Percentiles rank a stretch among this genome's conserved stretches.
Evolutionary conservation across 2,329 filamentous ascomycete species (phyloP).

Genomic region (Arthrobotrys sinensis): DNA sequence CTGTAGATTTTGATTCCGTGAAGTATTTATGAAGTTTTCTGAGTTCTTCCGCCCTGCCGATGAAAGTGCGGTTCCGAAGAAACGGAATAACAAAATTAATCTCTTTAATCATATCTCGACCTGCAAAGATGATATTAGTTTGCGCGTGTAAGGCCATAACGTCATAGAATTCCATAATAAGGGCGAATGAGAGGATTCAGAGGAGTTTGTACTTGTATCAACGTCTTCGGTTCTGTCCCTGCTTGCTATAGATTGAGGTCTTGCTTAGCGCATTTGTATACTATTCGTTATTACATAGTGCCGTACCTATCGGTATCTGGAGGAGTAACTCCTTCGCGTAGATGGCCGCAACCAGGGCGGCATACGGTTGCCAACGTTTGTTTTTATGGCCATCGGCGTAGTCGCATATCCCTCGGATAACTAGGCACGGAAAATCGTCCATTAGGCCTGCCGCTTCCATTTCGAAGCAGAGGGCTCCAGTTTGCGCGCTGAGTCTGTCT

Average conservation of each 20-base stretch:
- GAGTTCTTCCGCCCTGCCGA: conserved; percentile 26
- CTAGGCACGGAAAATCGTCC: conserved; percentile 26
- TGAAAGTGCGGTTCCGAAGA: conserved; percentile 30
- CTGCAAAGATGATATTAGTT: background rate
- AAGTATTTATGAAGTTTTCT: conserved; percentile 19
- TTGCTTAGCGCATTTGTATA: conserved; percentile 10
- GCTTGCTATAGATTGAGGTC: conserved; percentile 7
- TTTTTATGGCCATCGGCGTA: conserved; percentile 37
- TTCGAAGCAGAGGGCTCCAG: conserved; percentile 38
- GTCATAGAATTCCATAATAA: background rate
- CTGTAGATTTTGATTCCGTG: background rate
- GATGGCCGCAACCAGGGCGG: conserved; percentile 8
- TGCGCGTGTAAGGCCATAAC: background rate
- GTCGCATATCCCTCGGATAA: conserved; percentile 35
- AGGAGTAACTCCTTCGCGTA: conserved; percentile 30
- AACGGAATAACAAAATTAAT: conserved; percentile 13
- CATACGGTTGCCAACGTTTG: conserved; percentile 33
- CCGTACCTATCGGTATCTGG: conserved; percentile 13
- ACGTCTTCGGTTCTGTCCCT: background rate
- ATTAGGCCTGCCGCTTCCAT: conserved; percentile 33
- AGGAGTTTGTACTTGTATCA: background rate
- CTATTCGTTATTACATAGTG: background rate
- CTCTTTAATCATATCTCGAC: background rate
- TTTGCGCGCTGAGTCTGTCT: conserved; percentile 17
- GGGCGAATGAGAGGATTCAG: background rate